Evolutionary conservation across 2,329 filamentous ascomycete species (phyloP).

Genomic region (Tolypocladium guangdongense): DNA sequence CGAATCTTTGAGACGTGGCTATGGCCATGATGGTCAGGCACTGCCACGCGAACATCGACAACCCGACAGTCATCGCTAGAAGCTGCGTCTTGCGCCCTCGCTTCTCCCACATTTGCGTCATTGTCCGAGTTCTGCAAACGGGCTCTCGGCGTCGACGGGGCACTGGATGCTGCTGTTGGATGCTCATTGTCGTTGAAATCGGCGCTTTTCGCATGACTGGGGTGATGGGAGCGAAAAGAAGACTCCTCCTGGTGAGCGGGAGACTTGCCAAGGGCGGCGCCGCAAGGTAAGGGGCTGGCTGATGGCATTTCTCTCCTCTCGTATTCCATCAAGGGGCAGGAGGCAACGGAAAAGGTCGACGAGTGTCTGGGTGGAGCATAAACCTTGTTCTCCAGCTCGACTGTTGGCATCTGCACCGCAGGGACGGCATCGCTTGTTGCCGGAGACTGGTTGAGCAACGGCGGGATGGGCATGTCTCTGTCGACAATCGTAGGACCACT

Average conservation of each 20-base stretch:
- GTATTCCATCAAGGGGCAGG: neutral
- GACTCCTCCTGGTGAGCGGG: neutral
- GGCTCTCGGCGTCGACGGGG: neutral
- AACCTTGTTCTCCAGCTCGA: constrained; percentile 4
- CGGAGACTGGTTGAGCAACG: constrained; percentile 2
- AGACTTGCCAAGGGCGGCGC: neutral
- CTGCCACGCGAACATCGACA: neutral
- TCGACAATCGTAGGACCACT: constrained; percentile 8
- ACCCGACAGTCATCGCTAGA: neutral
- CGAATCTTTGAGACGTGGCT: constrained; percentile 14
- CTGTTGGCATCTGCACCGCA: neutral
- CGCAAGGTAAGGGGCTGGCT: neutral
- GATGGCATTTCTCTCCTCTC: neutral
- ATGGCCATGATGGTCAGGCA: constrained; percentile 9
- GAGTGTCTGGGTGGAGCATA: neutral
- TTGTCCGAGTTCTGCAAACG: neutral
- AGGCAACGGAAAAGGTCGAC: neutral
- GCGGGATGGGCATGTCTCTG: constrained; percentile 10
- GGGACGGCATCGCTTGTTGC: constrained; percentile 2
- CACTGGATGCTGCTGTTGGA: neutral
- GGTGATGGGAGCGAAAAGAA: neutral
- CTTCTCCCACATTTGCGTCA: neutral
- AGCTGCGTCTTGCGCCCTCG: neutral
- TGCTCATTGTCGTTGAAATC: neutral
- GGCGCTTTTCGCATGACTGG: constrained; percentile 3